Evolutionary conservation across 2,329 filamentous ascomycete species (phyloP).

Genomic region (Talaromyces sp.): DNA sequence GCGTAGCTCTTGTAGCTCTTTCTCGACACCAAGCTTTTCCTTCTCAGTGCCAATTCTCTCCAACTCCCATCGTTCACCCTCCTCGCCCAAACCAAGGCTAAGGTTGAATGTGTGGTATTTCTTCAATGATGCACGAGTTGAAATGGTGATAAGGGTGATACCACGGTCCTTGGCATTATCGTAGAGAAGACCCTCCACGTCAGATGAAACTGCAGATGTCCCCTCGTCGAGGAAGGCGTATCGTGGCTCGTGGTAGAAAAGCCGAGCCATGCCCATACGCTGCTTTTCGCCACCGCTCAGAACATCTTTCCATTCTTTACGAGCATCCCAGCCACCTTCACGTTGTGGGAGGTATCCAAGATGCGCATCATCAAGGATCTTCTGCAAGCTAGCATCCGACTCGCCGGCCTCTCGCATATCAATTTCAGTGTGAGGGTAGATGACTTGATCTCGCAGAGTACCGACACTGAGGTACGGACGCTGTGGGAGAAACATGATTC

Average conservation of each 20-base stretch:
- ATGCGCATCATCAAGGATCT: constrained; percentile 77
- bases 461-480: constrained; percentile 89
- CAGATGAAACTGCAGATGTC: constrained; percentile 88
- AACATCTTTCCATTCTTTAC: constrained; percentile 98
- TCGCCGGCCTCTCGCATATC: constrained; percentile 86
- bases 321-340: constrained; percentile 94
- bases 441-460: constrained; percentile 93
- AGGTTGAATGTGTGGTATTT: constrained; percentile 95
- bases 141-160: constrained; percentile 95
- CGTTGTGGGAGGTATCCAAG: constrained; percentile 87
- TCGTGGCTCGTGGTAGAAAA: constrained; percentile 91
- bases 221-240: constrained; percentile 96
- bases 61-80: constrained; percentile 87
- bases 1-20: constrained; percentile 81
- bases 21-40: constrained; percentile 91
- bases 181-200: constrained; percentile 92
- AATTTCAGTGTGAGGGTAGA: constrained; percentile 91
- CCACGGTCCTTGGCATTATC: constrained; percentile 90
- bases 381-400: constrained; percentile 75
- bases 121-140: constrained; percentile 89
- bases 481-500: constrained; percentile 98
- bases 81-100: constrained; percentile 76
- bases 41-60: constrained; percentile 90
- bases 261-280: constrained; percentile 83
- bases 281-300: constrained; percentile 98